A percentile compares a stretch with the other conserved stretches of the same genome.
Conservation (phyloP, 257 asterid species). For the Solanum tarapatanum region DNA sequence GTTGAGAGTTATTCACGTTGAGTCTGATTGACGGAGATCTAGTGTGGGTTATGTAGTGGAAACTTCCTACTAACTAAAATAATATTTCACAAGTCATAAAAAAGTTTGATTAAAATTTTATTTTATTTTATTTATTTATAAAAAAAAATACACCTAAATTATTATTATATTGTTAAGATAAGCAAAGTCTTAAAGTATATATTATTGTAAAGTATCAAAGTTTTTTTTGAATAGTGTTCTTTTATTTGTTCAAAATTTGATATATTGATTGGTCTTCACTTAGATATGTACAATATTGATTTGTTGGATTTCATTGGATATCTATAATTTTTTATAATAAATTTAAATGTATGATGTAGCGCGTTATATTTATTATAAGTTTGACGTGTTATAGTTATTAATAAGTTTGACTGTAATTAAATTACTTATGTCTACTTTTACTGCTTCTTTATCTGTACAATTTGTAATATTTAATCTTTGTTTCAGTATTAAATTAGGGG, state of each 20-base stretch:
- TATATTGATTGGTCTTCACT: background rate
- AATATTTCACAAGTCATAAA: background rate
- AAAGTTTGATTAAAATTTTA: too few species aligned
- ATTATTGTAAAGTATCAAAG: too few species aligned
- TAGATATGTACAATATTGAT: background rate
- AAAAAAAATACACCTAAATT: too few species aligned
- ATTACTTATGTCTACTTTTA: background rate
- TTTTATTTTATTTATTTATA: too few species aligned
- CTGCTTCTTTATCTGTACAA: background rate
- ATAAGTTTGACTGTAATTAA: background rate
- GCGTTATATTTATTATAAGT: background rate
- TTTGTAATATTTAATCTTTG: background rate
- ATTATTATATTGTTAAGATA: too few species aligned
- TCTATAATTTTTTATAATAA: background rate
- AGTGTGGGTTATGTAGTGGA: background rate
- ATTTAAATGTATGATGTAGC: background rate
- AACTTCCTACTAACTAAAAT: background rate
- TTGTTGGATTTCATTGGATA: background rate
- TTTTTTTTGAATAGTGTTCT: background rate
- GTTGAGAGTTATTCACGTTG: background rate
- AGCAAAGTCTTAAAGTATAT: background rate
- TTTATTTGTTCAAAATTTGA: too few species aligned
- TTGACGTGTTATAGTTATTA: background rate
- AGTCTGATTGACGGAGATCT: background rate
- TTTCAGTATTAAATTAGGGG: background rate